Evolutionary conservation across 2,329 filamentous ascomycete species (phyloP), one percentile per base, ranked within the genome.

Genomic region (Fusarium equiseti): DNA sequence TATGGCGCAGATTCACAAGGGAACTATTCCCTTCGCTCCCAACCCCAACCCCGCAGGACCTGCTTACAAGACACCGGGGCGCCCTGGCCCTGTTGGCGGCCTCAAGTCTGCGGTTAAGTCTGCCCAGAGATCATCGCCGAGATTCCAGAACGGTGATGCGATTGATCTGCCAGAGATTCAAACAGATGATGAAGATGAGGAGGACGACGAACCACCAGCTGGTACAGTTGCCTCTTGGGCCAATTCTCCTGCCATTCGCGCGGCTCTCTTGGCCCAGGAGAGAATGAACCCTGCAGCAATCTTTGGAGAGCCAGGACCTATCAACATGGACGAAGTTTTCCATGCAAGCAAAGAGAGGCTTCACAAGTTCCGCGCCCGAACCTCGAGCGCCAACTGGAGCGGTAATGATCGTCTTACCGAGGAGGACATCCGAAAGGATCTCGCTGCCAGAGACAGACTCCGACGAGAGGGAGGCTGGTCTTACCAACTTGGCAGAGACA

Each of bases 321-420:
- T 99, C 71, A 93, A 94, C 76, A 96, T 99, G 91, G 97, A 99
- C 76, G 95, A 98, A 78, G 94, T 98, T 32, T 99, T 99, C 82
- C 92, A 88, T 81, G 93, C 94, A 79, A 95, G 92, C 80, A 94
- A 94, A 79, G 94, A 95, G 59, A 85, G 92, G 70, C 90, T 92
- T 79, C 92, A 93, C 84, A 93, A 94, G 77, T 98, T 98, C 86
- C 89, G 97, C 20, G 91, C 93, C 54, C 88, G 96, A 59, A 98
- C 95, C 8, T 97, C 93, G 74, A 97, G 94, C 81, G 97, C 97
- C 38, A 97, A 97, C 82, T 99, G 96, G 96, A 91, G 88, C 76
- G 88, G 93, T 58, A 85, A 91, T 5, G 97, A 99, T 74, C 82
- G 86, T 56, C 85, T 99, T 73, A 98, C 95, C 0, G 91, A 95